phyloP scores from a whole-genome alignment of 192 early-diverging fungal genomes.

The Backusella mclennaniae region DNA sequence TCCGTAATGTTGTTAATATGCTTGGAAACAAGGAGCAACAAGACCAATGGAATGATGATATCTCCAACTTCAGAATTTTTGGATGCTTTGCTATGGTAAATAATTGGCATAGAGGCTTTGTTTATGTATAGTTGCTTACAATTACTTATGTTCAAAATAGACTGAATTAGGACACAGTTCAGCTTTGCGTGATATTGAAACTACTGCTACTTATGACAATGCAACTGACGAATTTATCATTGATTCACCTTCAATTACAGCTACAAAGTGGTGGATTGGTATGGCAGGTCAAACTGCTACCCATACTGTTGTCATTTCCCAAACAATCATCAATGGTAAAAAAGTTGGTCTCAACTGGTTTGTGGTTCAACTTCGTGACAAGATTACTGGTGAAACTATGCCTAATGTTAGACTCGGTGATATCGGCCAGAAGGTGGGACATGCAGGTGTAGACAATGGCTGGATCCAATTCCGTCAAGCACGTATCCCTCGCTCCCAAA shows the following conservation, averaged over 20 bases:
- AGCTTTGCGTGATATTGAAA: conserved; percentile 60
- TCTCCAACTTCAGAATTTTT: conserved; percentile 51
- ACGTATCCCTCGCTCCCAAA: conserved; percentile 53
- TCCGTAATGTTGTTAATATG: conserved; percentile 52
- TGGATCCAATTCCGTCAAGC: conserved; percentile 62
- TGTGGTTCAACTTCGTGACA: conserved; percentile 60
- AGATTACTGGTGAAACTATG: conserved; percentile 44
- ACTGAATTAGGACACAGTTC: conserved; percentile 65
- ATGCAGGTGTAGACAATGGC: conserved; percentile 64
- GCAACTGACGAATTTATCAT: conserved; percentile 58
- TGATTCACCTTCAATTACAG: conserved; percentile 55
- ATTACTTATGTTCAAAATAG: conserved; percentile 21
- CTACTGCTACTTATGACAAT: conserved; percentile 61
- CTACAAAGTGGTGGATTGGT: conserved; percentile 73
- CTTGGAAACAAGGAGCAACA: conserved; percentile 60
- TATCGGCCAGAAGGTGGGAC: conserved; percentile 59
- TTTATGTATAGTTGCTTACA: background rate
- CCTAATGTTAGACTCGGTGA: conserved; percentile 60
- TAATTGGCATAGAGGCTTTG: background rate
- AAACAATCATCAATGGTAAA: conserved; percentile 59
- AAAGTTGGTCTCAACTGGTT: conserved; percentile 67
- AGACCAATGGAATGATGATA: conserved; percentile 49
- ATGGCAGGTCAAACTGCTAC: conserved; percentile 67
- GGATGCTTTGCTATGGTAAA: conserved; percentile 69
- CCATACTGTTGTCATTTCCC: conserved; percentile 59